These are phyloP conservation scores for Periconia macrospinosa DNA, from an alignment of 2,329 filamentous ascomycete species.

Conservation along the genomic window DNA sequence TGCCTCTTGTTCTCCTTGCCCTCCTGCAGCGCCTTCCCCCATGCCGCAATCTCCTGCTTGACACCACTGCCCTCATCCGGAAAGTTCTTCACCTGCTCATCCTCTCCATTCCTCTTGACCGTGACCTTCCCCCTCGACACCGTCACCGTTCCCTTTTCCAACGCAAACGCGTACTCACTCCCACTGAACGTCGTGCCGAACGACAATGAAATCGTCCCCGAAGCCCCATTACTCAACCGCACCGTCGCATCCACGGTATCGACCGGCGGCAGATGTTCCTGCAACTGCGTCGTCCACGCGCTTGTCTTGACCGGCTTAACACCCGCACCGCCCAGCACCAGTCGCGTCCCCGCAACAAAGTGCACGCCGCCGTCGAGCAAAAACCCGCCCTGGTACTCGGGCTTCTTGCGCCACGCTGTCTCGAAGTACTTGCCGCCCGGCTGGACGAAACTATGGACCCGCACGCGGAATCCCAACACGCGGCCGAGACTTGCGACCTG, in stretches of 20 bases:
- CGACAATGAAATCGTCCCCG: conserved; percentile 61
- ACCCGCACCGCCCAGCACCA: conserved; percentile 54
- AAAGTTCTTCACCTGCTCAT: conserved; percentile 49
- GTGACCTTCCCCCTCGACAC: conserved; percentile 48
- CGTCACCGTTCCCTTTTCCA: conserved; percentile 60
- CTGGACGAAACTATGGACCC: conserved; percentile 50
- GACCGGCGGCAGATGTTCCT: conserved; percentile 63
- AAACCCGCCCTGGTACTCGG: conserved; percentile 74
- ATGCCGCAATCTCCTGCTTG: conserved; percentile 62
- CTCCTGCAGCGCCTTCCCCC: conserved; percentile 56
- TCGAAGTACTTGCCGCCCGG: conserved; percentile 59
- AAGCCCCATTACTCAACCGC: conserved; percentile 56
- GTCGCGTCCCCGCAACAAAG: conserved; percentile 64
- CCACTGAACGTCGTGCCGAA: conserved; percentile 60
- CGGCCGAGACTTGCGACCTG: conserved; percentile 57
- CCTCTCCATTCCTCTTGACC: conserved; percentile 19
- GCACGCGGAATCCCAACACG: conserved; percentile 57
- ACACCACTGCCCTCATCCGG: conserved; percentile 56
- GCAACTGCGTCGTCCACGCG: conserved; percentile 59
- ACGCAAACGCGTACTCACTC: conserved; percentile 60
- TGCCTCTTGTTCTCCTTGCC: conserved; percentile 57
- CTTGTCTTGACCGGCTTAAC: conserved; percentile 52
- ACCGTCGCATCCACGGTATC: conserved; percentile 67
- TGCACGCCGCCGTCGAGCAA: conserved; percentile 77
- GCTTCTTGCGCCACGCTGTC: conserved; percentile 66